Base-by-base conservation (phyloP, 2,329 filamentous ascomycete genomes). In the Neonectria hederae region DNA sequence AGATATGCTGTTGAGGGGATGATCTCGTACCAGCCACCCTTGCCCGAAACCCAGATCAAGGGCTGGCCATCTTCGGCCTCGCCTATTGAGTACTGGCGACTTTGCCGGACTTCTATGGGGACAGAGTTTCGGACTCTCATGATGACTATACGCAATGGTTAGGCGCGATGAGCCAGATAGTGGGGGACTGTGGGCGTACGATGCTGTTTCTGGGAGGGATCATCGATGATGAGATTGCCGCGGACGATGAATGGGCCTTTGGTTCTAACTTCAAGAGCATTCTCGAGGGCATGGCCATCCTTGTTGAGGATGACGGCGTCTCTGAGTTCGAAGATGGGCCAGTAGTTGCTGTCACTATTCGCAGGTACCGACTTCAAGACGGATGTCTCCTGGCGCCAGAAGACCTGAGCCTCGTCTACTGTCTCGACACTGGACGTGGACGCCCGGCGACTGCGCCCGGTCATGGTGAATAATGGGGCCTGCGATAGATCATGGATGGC, bases 21-120 rank as follows among this genome's bases (percentile, higher is more conserved):
- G 45, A 93, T 83, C 72, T 90, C 86, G 74, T 88, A 92, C 89
- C 90, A 93, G 48, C 90, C 90, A 13, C 88, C 85, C 58, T 81
- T 73, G 38, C 76, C 77, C 1, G 73, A 70, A 1, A 90, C 88
- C 91, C 91, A 93, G 30, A 92, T 80, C n/a, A 86, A 81, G 4
- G 86, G 82, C 19, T 82, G 80, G 0, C 83, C 83, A 54, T 86
- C 83, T 14, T 80, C 74, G 26, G 79, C 78, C 46, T 80, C 78
- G 51, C 85, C 86, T 32, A 90, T 87, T 13, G 88, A 86, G 71
- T 86, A 88, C 32, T 74, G 72, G 2, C 69, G 66, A 24, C 81
- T 82, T 35, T 83, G 78, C n/a, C 80, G 77, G 56, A 92, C 82
- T 67, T 90, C 85, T 65, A 92, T 82, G 46, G 76, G 76, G 1